Evolutionary conservation across 2,329 filamentous ascomycete species (phyloP), one percentile per base, ranked within the genome.

Genomic region (Nemania abortiva): DNA sequence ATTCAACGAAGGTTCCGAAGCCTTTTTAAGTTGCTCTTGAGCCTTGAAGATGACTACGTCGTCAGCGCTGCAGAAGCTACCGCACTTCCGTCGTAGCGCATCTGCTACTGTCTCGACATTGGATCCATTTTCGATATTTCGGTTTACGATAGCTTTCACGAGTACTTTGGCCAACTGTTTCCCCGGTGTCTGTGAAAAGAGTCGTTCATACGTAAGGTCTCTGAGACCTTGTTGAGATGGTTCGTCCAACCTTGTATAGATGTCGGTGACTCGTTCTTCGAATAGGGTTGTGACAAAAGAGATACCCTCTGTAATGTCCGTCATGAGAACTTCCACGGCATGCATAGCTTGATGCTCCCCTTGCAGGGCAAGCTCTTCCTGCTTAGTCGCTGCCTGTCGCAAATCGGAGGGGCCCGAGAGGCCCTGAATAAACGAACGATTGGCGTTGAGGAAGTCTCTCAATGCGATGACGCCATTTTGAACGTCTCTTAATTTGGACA

Each of bases 21-120:
- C 95, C 74, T 93, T 89, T 84, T 97, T 97, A 62, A 98, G 84
- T 76, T 95, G 92, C 80, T 99, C 96, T 79, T 98, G 95, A 0
- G 96, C 96, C 81, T 97, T 98, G 89, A 99, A 99, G 74, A 98
- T 95, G 72, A 98, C 90, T 1, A 98, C 96, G 82, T 99, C 96
- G 72, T 99, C 95, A 0, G 95, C 91, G 76, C 95, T 98, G 80
- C 96, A 99, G 86, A 99, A 99, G 81, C 92, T 98, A 70, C 96
- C 97, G 75, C 96, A 99, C 75, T 95, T 89, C 74, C 96, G 88
- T 55, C 96, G 89, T 58, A 99, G 84, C n/a, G 95, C 94, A 80
- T 99, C 96, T 0, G 96, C 95, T 27, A 99, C 94, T 0, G 95
- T 98, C 82, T 99, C 97, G 22, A 99, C 95, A 72, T 98, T 99